Evolutionary conservation across 805 yeast genomes (phyloP), one percentile per base, ranked within the genome.

Genomic region (Candida caryicola): DNA sequence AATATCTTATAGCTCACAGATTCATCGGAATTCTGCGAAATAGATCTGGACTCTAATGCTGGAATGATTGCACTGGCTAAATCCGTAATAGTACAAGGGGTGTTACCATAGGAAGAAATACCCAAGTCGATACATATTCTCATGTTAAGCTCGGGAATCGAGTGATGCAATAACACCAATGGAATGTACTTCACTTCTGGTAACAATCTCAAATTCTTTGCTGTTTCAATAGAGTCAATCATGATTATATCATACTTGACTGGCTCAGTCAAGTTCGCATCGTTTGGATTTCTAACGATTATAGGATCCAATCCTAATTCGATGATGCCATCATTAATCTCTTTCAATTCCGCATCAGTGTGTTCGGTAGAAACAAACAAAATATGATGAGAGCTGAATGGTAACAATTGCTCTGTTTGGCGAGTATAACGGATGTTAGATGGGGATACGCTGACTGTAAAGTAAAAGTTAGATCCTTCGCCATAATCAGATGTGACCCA

Each of bases 401-500:
- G 91, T 34, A 79, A 69, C 38, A 88, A 62, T 40, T 75, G 77
- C 48, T 86, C 90, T 30, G 83, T 69, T 45, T 84, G 79, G 48
- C 85, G 71, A 2, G 77, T 67, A 44, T 83, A 70, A 30, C 79
- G 72, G 13, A 79, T 76, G 42, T 67, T 67, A 1, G 91, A 85
- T 6, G 86, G 87, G 4, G 85, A 72, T n/a, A 86, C 88, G 34
- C 82, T 74, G 16, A 87, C 77, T 0, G 95, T 85, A 62, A 87
- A 87, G 61, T 79, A 83, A 59, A 87, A 87, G 52, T 83, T 81
- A 2, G 95, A 85, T 1, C 96, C 96, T 51, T 75, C 70, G 17
- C 91, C 93, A 54, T 80, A 85, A 43, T 73, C 74, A 0, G 95
- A 85, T 16, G 85, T 77, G 18, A 88, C 95, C 95, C 95, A 86